Base-by-base conservation (phyloP, 192 early-diverging fungal genomes). In the Kappamyces sp. region DNA sequence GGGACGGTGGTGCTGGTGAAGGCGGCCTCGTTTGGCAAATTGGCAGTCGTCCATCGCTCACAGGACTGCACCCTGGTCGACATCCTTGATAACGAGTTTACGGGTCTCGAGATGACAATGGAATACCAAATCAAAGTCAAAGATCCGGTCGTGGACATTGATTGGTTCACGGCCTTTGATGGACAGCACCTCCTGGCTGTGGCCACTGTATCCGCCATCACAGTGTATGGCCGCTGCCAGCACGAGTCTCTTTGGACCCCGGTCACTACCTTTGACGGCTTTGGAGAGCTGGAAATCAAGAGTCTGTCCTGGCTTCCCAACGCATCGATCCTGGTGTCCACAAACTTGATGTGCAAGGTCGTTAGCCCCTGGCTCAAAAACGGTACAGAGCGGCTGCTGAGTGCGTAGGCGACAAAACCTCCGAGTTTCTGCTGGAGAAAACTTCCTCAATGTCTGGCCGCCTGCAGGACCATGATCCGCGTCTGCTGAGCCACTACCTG, bases 91-190 rank as follows among this genome's bases (percentile, higher is more conserved):
- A 13, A 44, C 43, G 13, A 44, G 43, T 68, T 67, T 15, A 68
- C 70, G 23, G 75, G 71, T 36, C 36, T 74, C 5, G 71, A 72
- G 7, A 63, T 76, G 58, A 49, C 32, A 3, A 44, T 64, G 62
- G 79, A 78, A 42, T 85, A 34, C 60, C 48, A 64, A 66, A 23
- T 23, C 23, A 23, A 23, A 23, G 9, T 44, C 53, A 85, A 72
- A 39, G 74, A 76, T 44, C 42, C 53, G 2, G 67, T 88, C 42
- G 64, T 77, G 37, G 86, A 73, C 58, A 43, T 88, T 40, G 82
- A 83, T 49, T 92, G 87, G 90, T 82, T 72, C 61, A 69, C 87
- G 2, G 78, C 88, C n/a, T 80, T 83, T 3, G 86, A 88, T 63
- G 87, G 86, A 1, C 80, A 89, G 43, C 77, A 81, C 39, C 66